These are phyloP conservation scores for Leptographium radiaticola DNA, from an alignment of 2,329 filamentous ascomycete genomes.

Conservation along the genomic window DNA sequence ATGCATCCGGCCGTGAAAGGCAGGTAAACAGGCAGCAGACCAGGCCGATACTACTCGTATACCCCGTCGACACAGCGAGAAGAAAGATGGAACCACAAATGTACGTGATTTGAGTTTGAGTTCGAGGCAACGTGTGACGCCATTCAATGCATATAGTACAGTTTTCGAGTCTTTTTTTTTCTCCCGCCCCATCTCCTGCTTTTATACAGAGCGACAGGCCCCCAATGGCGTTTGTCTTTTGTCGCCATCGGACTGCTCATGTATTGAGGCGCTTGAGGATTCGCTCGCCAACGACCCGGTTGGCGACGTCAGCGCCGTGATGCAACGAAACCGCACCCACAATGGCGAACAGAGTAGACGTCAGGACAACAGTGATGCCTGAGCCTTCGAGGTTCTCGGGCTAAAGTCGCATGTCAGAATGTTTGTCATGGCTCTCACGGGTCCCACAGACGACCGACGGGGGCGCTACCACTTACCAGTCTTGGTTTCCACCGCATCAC, in stretches of 20 bases:
- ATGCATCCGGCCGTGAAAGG: too few species aligned
- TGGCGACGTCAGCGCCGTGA: constrained; percentile 66
- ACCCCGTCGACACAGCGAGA: too few species aligned
- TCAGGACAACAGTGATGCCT: constrained; percentile 61
- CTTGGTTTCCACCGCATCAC: constrained; percentile 77
- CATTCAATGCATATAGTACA: constrained; percentile 3
- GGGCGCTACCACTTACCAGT: constrained; percentile 42
- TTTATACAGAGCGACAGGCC: background rate
- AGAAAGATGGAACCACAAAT: too few species aligned
- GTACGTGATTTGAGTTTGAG: too few species aligned
- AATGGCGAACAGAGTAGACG: constrained; percentile 70
- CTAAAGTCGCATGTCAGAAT: constrained; percentile 17
- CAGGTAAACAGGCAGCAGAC: too few species aligned
- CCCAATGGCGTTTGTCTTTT: background rate
- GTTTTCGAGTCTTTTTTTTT: background rate
- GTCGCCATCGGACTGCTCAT: background rate
- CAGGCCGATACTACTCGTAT: too few species aligned
- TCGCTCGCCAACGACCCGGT: constrained; percentile 60
- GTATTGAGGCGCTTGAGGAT: constrained; percentile 41
- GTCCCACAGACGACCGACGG: too few species aligned
- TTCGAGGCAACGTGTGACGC: background rate
- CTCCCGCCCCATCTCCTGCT: background rate
- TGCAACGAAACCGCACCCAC: constrained; percentile 84
- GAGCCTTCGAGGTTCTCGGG: constrained; percentile 57
- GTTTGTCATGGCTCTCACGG: too few species aligned